These are phyloP conservation scores for Passiflora organensis DNA, from an alignment of 345 rosid species.

Conservation along the genomic window DNA sequence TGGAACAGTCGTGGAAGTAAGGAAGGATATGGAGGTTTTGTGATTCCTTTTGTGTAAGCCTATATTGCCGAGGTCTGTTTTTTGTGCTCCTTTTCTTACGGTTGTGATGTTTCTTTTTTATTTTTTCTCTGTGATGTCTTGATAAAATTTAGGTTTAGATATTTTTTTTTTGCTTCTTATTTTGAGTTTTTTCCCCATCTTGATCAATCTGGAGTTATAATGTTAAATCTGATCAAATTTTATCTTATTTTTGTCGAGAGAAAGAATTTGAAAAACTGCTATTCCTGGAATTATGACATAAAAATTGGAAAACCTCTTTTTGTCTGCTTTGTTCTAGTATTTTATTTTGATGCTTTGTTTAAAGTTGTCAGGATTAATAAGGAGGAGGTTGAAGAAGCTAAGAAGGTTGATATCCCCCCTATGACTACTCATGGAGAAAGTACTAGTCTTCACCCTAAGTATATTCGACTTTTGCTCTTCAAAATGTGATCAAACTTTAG, in stretches of 20 bases:
- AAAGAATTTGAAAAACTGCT: slow-evolving; percentile 5
- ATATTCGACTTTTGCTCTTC: slow-evolving; percentile 5
- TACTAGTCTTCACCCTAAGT: slow-evolving; percentile 82
- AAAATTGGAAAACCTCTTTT: not conserved
- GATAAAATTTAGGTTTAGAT: not conserved
- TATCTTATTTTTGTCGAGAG: slow-evolving; percentile 3
- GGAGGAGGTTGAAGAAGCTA: slow-evolving; percentile 93
- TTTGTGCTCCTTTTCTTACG: slow-evolving; percentile 9
- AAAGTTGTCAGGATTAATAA: slow-evolving; percentile 38
- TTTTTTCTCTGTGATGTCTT: not conserved
- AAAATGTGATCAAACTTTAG: no score
- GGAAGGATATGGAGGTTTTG: slow-evolving; percentile 66
- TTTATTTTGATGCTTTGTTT: slow-evolving; percentile 15
- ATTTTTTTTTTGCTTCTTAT: slow-evolving; percentile 7
- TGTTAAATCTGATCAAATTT: not conserved
- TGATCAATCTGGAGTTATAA: not conserved
- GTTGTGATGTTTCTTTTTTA: slow-evolving; percentile 10
- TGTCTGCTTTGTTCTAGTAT: slow-evolving; percentile 17
- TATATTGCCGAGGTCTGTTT: slow-evolving; percentile 43
- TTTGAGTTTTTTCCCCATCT: slow-evolving; percentile 2
- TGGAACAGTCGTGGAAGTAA: no score
- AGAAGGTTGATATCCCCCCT: slow-evolving; percentile 80
- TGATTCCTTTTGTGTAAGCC: slow-evolving; percentile 30
- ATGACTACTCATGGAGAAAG: slow-evolving; percentile 81
- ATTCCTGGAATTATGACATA: slow-evolving; percentile 4